Base-by-base conservation (phyloP, 2,329 filamentous ascomycete species). In the Fusarium cyanostomum region DNA sequence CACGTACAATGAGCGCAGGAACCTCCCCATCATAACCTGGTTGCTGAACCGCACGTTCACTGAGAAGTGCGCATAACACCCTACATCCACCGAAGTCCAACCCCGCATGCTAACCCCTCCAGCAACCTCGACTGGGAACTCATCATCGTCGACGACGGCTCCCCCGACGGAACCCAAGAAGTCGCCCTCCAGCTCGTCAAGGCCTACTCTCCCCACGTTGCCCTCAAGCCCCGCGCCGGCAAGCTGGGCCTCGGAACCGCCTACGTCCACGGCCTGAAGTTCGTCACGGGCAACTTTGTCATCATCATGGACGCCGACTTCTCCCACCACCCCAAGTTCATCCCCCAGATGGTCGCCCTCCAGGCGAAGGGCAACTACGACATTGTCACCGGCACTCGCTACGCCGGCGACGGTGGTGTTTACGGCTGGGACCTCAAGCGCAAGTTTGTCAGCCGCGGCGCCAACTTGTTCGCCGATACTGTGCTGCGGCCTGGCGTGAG, bases 241-340 rank as follows among this genome's bases (percentile, higher is more conserved):
- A 99, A 98, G 82, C 91, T 97, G 34, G 94, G 94, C n/a, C 89
- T 98, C 45, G 94, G 94, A 69, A 97, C 94, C 3, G 94, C 94
- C 44, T 98, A 98, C 81, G 92, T 97, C 34, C 94, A 97, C 79
- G 94, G 94, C 49, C 85, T 99, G 59, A 87, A 97, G 77, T 98
- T 91, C 75, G 90, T 86, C 21, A 93, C 89, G 18, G 95, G 95
- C 72, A 97, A 96, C 85, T 98, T 89, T 75, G 92, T 99, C 75
- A 92, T 99, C 83, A 99, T 99, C 85, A 99, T 99, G 95, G 95
- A 99, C 82, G 95, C 96, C 79, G 95, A 99, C 81, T 99, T 99
- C 85, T 92, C 88, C 71, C 95, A 99, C 82, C 95, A 99, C 84
- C 95, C 95, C 75, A 99, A 98, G 81, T 99, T 98, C 86, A 97